phyloP scores from a whole-genome alignment of 2,329 filamentous ascomycete genomes.

The Fusarium sp. region DNA sequence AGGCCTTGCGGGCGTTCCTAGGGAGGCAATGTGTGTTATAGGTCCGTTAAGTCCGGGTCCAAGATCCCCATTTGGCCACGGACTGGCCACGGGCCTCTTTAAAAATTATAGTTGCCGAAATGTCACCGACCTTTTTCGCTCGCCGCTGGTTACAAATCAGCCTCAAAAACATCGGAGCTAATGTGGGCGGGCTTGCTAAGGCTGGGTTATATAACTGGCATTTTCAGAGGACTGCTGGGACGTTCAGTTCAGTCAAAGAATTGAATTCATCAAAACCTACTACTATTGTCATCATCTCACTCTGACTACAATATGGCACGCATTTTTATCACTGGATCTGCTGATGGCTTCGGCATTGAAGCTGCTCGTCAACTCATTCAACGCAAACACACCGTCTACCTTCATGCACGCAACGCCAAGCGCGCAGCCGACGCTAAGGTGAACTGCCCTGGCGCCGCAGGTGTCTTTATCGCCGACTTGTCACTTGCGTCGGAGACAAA shows the following conservation, averaged over 20 bases:
- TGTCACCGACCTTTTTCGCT: background rate
- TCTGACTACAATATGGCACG: constrained; percentile 27
- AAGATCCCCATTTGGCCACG: background rate
- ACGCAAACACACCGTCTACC: constrained; percentile 37
- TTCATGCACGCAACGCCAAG: constrained; percentile 36
- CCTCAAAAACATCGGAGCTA: background rate
- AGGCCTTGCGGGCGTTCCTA: background rate
- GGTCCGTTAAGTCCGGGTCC: background rate
- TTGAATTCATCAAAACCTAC: background rate
- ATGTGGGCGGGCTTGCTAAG: background rate
- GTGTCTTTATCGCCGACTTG: background rate
- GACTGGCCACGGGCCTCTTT: background rate
- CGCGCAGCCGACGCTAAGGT: constrained; percentile 33
- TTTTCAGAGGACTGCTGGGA: background rate
- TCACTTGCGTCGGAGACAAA: constrained; percentile 23
- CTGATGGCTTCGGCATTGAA: constrained; percentile 41
- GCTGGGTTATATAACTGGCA: background rate
- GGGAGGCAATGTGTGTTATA: background rate
- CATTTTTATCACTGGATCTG: constrained; percentile 42
- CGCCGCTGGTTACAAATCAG: background rate
- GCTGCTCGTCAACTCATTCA: constrained; percentile 39
- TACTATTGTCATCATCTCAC: background rate
- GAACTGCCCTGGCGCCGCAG: constrained; percentile 9
- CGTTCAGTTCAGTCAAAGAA: background rate
- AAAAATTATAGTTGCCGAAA: background rate